A percentile compares a stretch with the other conserved stretches of the same genome.
These are phyloP conservation scores for Bonia amplexicaulis DNA, from an alignment of 176 grass and related monocot species.

Conservation along the genomic window DNA sequence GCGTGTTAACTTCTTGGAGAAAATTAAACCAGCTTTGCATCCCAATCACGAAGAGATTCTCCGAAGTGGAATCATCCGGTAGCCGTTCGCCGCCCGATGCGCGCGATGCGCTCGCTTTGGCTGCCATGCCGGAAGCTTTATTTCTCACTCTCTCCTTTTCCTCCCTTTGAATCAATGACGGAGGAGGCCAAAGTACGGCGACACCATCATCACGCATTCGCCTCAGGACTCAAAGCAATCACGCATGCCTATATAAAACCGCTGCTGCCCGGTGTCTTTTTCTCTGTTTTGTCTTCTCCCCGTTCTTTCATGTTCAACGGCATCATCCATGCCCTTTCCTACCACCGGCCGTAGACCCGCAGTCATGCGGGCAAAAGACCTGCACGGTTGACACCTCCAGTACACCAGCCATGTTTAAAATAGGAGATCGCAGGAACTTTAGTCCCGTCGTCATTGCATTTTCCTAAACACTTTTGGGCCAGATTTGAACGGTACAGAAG, in stretches of 20 bases:
- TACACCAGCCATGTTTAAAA: not conserved
- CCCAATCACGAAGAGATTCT: conserved; percentile 28
- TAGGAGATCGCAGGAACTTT: not conserved
- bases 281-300: conserved; percentile 25
- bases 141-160: not conserved
- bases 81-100: not conserved
- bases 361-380: conserved; percentile 34
- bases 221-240: conserved; percentile 41
- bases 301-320: conserved; percentile 35
- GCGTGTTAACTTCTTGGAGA: not conserved
- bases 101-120: not conserved
- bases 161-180: conserved; percentile 20
- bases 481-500: not conserved
- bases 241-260: conserved; percentile 12
- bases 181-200: conserved; percentile 37
- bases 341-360: conserved; percentile 36
- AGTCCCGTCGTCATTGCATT: not conserved
- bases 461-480: no score
- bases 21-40: not conserved
- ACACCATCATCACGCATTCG: conserved; percentile 48
- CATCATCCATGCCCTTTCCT: conserved; percentile 23
- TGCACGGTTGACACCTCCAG: not conserved
- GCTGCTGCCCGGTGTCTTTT: conserved; percentile 1
- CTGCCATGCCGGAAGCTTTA: not conserved
- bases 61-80: not conserved